Percentiles rank a stretch among this genome's conserved stretches.
phyloP scores from a whole-genome alignment of 208 protist genomes.

The Tetramitus jugosus region DNA sequence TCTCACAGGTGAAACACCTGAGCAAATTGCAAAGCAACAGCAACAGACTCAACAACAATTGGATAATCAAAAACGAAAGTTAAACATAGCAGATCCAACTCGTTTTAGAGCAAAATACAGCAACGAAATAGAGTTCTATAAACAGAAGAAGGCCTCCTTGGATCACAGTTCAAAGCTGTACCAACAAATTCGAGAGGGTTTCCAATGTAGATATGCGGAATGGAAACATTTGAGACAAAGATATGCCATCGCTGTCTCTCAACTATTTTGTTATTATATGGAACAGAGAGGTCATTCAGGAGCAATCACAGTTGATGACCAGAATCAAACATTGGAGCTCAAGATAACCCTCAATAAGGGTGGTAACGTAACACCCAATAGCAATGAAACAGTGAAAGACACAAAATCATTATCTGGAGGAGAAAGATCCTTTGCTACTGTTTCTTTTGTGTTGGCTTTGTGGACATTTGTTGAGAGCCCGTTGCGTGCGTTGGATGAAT shows the following conservation, averaged over 20 bases:
- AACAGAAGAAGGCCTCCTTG: too few species aligned
- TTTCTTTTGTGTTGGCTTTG: conserved; percentile 31
- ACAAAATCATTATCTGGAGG: conserved; percentile 30
- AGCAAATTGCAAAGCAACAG: neutral
- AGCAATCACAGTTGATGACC: neutral
- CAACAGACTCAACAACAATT: neutral
- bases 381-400: neutral
- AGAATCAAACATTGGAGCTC: neutral
- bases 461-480: conserved; percentile 30
- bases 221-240: neutral
- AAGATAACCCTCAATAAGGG: neutral
- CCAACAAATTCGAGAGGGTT: neutral
- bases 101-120: too few species aligned
- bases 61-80: neutral
- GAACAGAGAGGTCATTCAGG: conserved; percentile 12
- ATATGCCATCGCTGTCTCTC: neutral
- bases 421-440: conserved; percentile 36
- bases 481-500: conserved; percentile 35
- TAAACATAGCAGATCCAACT: too few species aligned
- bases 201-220: neutral
- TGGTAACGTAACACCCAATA: neutral
- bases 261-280: neutral
- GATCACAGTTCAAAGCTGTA: too few species aligned
- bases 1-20: neutral
- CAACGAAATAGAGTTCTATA: too few species aligned